Conservation (phyloP, 257 asterid species). For the Ocimum tenuiflorum region DNA sequence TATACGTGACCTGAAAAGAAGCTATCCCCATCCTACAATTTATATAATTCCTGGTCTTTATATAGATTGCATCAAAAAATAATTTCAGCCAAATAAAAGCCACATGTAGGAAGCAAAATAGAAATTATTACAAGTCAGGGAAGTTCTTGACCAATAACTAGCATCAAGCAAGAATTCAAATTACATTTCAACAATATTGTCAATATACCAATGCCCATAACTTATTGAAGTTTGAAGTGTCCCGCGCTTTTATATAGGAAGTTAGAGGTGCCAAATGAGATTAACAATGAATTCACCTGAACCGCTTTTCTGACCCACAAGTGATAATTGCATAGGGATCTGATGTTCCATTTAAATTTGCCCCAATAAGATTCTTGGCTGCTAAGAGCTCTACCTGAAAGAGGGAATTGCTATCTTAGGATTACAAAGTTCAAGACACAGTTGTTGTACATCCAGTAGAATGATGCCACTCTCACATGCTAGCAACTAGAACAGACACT, state of each 20-base stretch:
- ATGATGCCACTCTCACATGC: slow-evolving; percentile 1
- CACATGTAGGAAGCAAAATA: neutral
- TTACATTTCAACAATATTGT: neutral
- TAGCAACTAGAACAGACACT: slow-evolving; percentile 4
- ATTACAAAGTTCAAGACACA: slow-evolving; percentile 11
- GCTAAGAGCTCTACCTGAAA: slow-evolving; percentile 82
- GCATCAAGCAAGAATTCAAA: neutral
- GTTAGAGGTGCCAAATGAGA: slow-evolving; percentile 17
- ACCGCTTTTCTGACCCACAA: slow-evolving; percentile 80
- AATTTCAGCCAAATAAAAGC: neutral
- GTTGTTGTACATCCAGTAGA: slow-evolving; percentile 6
- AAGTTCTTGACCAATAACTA: neutral
- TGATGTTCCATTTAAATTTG: slow-evolving; percentile 89
- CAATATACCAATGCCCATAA: neutral
- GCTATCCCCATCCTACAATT: neutral
- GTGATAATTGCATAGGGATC: slow-evolving; percentile 93
- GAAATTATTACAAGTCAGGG: neutral
- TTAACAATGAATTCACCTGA: slow-evolving; percentile 49
- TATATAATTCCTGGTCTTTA: neutral
- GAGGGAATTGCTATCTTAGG: slow-evolving; percentile 14
- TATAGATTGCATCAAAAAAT: slow-evolving; percentile 3
- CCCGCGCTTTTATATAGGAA: neutral
- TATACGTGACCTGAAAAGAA: neutral
- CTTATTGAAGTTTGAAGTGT: neutral
- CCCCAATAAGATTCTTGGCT: slow-evolving; percentile 88